Evolutionary conservation across 805 yeast genomes (phyloP).

Genomic region (Komagataella ulmi): DNA sequence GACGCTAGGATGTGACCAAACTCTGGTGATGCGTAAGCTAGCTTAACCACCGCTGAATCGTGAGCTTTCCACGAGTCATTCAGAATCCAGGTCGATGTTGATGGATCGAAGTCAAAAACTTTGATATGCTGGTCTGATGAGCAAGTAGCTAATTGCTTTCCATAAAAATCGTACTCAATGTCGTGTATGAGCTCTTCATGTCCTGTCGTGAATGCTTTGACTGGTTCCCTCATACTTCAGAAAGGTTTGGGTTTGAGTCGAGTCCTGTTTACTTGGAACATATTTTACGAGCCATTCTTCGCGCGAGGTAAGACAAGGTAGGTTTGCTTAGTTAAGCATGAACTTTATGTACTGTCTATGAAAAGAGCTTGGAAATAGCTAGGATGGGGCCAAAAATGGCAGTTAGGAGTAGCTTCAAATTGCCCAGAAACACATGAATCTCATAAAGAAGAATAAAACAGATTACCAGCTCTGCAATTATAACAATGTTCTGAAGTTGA

Average conservation of each 20-base stretch:
- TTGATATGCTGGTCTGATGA: conserved; percentile 91
- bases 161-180: conserved; percentile 85
- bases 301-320: background rate
- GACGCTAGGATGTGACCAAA: conserved; percentile 79
- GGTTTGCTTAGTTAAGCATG: background rate
- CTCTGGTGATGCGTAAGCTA: conserved; percentile 93
- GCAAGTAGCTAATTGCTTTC: conserved; percentile 84
- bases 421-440: conserved; percentile 1
- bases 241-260: background rate
- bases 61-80: conserved; percentile 94
- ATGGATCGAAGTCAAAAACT: conserved; percentile 65
- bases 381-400: conserved; percentile 2
- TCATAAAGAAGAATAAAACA: conserved; percentile 2
- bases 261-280: background rate
- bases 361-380: background rate
- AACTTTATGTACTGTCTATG: background rate
- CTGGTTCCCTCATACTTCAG: conserved; percentile 15
- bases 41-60: conserved; percentile 70
- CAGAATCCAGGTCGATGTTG: conserved; percentile 63
- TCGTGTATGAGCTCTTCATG: conserved; percentile 92
- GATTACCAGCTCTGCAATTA: conserved; percentile 2
- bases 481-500: background rate
- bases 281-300: background rate
- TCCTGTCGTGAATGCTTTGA: conserved; percentile 74
- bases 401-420: conserved; percentile 1